Evolutionary conservation across 129 eudicot genomes (phyloP).

Genomic region (Oenanthe sinensis): DNA sequence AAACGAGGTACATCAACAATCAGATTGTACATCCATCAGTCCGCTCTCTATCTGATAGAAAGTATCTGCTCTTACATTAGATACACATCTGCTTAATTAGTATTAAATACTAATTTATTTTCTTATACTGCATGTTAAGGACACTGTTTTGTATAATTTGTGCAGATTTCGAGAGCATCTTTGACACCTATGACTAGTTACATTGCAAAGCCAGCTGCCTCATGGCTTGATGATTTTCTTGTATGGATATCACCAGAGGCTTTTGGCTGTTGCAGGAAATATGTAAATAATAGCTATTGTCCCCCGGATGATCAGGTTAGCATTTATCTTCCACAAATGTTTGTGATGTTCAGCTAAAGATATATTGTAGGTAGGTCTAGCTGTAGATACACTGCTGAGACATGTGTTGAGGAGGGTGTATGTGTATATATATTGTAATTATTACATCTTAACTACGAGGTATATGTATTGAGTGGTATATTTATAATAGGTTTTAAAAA

Average conservation of each 20-base stretch:
- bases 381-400: background rate
- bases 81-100: background rate
- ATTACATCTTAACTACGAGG: background rate
- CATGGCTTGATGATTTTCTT: slow-evolving; percentile 75
- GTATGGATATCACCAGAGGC: slow-evolving; percentile 79
- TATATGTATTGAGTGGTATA: background rate
- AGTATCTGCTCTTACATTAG: background rate
- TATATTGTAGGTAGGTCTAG: background rate
- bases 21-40: background rate
- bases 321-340: background rate
- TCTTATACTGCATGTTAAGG: background rate
- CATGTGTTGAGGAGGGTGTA: background rate
- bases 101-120: background rate
- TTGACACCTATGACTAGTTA: slow-evolving; percentile 56
- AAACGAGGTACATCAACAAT: slow-evolving; percentile 40
- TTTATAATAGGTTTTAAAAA: background rate
- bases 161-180: slow-evolving; percentile 62
- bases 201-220: slow-evolving; percentile 71
- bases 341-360: background rate
- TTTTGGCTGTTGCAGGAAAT: slow-evolving; percentile 70
- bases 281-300: slow-evolving; percentile 50
- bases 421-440: background rate
- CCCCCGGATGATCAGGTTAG: slow-evolving; percentile 75
- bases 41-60: background rate
- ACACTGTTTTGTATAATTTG: background rate